Conservation (phyloP, 129 eudicot genomes). For the Pseudognaphalium luteoalbum region DNA sequence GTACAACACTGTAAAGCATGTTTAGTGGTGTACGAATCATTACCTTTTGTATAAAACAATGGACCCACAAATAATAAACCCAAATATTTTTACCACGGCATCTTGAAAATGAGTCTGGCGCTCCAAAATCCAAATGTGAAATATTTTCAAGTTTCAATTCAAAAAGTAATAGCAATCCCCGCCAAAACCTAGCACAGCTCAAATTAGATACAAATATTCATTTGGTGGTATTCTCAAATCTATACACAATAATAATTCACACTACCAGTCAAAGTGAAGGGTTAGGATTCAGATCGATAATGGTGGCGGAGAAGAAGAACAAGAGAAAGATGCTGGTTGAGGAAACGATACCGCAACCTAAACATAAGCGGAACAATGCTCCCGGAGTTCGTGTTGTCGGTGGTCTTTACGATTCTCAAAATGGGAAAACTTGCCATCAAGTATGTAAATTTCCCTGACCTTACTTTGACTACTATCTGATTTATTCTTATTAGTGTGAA, state of each 20-base stretch:
- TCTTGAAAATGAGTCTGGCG: background rate
- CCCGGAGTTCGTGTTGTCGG: slow-evolving; percentile 51
- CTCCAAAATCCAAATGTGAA: background rate
- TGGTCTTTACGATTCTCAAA: slow-evolving; percentile 61
- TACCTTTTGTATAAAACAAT: too few relatives aligned
- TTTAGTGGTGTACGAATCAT: too few relatives aligned
- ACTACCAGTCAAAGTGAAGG: too few relatives aligned
- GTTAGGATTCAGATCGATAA: background rate
- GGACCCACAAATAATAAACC: too few relatives aligned
- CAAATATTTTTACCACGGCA: background rate
- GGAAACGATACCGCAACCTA: slow-evolving; percentile 19
- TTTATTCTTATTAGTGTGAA: too few relatives aligned
- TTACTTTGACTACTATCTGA: too few relatives aligned
- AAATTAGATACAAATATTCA: background rate
- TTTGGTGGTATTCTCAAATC: too few relatives aligned
- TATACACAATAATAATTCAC: too few relatives aligned
- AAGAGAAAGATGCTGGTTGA: background rate
- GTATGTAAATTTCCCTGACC: slow-evolving; percentile 26
- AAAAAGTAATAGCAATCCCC: background rate
- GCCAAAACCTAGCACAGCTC: background rate
- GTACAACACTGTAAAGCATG: too few relatives aligned
- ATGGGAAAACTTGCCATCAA: slow-evolving; percentile 79
- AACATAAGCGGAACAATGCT: slow-evolving; percentile 43
- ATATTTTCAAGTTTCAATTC: background rate
- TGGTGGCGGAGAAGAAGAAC: background rate